Conservation (phyloP, 2,329 filamentous ascomycete genomes). For the Calonectria hawksworthii region DNA sequence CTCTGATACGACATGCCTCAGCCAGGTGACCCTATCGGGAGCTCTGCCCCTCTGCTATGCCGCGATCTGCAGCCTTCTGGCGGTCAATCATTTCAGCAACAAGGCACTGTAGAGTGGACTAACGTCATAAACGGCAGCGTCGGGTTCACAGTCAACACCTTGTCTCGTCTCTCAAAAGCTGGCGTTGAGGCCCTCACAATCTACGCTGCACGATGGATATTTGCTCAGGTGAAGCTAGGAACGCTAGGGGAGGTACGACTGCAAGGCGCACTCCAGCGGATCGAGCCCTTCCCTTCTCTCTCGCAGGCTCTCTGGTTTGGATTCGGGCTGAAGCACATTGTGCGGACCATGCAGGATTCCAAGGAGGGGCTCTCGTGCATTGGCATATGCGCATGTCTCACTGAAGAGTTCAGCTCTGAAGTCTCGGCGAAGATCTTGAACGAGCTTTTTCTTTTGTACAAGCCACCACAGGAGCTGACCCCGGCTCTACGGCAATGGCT, state of each 20-base stretch:
- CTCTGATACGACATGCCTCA: neutral
- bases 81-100: neutral
- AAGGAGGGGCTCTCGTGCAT: neutral
- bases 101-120: neutral
- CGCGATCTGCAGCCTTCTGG: neutral
- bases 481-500: neutral
- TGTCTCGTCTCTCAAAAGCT: neutral
- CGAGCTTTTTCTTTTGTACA: neutral
- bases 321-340: neutral
- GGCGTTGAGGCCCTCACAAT: neutral
- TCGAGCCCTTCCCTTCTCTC: neutral
- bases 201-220: neutral
- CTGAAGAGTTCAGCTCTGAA: neutral
- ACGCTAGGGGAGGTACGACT: neutral
- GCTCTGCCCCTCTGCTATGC: neutral
- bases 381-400: neutral
- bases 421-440: neutral
- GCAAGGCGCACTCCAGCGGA: neutral
- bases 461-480: neutral
- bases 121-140: neutral
- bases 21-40: neutral
- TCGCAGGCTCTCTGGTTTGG: neutral
- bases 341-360: neutral
- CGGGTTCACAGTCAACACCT: neutral
- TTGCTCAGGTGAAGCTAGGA: neutral